Conservation (phyloP, 208 protist species). For the Leishmania major region DNA sequence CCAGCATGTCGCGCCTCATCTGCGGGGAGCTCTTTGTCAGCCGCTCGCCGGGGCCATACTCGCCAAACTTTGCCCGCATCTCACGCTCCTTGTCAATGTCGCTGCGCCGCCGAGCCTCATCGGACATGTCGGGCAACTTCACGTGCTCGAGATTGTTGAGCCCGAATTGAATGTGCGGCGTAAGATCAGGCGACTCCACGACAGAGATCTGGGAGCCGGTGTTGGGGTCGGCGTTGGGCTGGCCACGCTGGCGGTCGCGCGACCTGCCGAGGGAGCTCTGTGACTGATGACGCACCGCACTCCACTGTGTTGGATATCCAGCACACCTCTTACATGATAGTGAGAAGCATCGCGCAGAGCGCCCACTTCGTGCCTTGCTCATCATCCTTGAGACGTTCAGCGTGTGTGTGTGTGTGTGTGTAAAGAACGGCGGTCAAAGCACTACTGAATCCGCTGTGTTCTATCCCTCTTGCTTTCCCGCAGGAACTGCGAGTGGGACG, state of each 20-base stretch:
- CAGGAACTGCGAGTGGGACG: not conserved
- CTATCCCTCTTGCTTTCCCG: not conserved
- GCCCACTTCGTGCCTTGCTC: conserved; percentile 13
- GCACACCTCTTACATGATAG: conserved; percentile 3
- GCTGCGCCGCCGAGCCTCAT: conserved; percentile 47
- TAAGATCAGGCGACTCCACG: conserved; percentile 77
- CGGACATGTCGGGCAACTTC: conserved; percentile 63
- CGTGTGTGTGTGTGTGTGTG: conserved; percentile 1
- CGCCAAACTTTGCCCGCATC: conserved; percentile 77
- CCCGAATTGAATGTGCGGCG: conserved; percentile 76
- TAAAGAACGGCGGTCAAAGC: not conserved
- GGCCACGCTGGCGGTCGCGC: conserved; percentile 65
- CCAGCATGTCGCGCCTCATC: conserved; percentile 78
- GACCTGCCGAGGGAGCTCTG: conserved; percentile 55
- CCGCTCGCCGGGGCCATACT: conserved; percentile 80
- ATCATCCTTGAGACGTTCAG: conserved; percentile 21
- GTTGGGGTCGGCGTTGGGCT: conserved; percentile 73
- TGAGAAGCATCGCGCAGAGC: conserved; percentile 10
- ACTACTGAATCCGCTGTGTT: not conserved
- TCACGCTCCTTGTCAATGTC: conserved; percentile 83
- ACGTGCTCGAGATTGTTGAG: conserved; percentile 82
- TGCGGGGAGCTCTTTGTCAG: conserved; percentile 75
- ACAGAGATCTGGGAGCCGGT: conserved; percentile 81
- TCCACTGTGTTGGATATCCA: conserved; percentile 11
- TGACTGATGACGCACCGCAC: conserved; percentile 30